phyloP scores from a whole-genome alignment of 2,329 filamentous ascomycete genomes.

The Chrysoporthe austroafricana region DNA sequence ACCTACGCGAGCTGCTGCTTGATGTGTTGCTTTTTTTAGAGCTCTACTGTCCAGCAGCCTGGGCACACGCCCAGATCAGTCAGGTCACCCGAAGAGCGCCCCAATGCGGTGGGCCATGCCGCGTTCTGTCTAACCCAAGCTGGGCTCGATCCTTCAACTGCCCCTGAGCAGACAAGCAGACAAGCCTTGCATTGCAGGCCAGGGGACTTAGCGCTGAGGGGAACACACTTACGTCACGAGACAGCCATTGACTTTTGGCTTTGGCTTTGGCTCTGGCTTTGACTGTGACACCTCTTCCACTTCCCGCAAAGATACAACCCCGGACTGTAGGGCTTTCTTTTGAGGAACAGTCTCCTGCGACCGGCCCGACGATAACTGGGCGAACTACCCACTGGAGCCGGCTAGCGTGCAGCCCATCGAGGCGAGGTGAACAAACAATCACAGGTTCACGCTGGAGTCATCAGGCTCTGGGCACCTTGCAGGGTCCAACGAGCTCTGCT shows the following conservation, averaged over 20 bases:
- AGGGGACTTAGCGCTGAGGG: constrained; percentile 12
- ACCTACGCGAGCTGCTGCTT: not conserved
- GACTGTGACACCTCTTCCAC: not conserved
- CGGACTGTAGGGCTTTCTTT: not conserved
- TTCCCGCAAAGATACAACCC: not conserved
- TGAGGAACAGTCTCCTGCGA: not conserved
- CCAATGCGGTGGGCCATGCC: not conserved
- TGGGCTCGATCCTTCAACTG: constrained; percentile 16
- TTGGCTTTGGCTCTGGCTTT: not conserved
- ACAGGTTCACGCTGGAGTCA: not conserved
- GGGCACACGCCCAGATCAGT: not conserved
- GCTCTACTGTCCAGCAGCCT: not conserved
- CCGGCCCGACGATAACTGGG: not conserved
- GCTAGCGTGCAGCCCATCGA: not conserved
- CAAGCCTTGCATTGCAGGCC: constrained; percentile 15
- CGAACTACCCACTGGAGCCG: not conserved
- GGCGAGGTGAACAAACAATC: not conserved
- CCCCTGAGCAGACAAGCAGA: constrained; percentile 16
- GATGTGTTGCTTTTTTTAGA: constrained; percentile 3
- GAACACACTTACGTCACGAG: constrained; percentile 27
- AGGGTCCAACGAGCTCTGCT: not conserved
- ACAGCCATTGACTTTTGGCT: constrained; percentile 1
- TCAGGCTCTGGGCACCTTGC: not conserved
- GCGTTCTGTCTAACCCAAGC: constrained; percentile 22
- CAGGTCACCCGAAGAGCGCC: constrained; percentile 6